Percentiles rank a stretch among this genome's conserved stretches.
These are phyloP conservation scores for Penicillium subrubescens DNA, from an alignment of 495 filamentous ascomycete genomes.

Conservation along the genomic window DNA sequence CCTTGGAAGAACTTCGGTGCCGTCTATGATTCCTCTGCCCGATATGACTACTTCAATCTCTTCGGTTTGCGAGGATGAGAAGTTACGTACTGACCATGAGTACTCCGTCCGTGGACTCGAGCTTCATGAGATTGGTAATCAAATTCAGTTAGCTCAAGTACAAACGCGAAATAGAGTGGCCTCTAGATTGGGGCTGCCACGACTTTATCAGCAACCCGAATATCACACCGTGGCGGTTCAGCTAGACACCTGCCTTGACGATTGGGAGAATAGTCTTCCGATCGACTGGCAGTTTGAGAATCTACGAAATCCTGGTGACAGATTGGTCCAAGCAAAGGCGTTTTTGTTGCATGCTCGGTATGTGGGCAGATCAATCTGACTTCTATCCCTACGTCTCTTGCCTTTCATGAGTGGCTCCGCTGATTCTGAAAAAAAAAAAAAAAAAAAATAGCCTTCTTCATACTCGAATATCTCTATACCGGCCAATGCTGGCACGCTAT, in stretches of 20 bases:
- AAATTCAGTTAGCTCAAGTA: neutral
- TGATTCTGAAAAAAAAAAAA: neutral
- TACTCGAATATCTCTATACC: neutral
- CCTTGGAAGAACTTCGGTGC: neutral
- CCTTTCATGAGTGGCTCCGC: neutral
- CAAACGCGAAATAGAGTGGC: neutral
- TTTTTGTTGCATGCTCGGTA: neutral
- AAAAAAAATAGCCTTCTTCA: neutral
- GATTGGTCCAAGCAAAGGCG: neutral
- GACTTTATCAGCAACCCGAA: neutral
- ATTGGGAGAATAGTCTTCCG: neutral
- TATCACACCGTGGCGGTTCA: neutral
- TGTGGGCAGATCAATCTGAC: neutral
- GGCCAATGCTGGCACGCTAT: neutral
- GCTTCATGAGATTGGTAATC: neutral
- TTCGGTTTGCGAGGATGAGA: neutral
- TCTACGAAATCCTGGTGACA: neutral
- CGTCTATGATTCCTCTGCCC: neutral
- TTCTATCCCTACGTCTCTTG: neutral
- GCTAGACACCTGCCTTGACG: neutral
- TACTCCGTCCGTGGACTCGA: neutral
- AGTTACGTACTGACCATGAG: neutral
- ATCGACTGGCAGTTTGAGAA: neutral
- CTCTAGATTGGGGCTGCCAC: neutral
- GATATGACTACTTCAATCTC: neutral